These are phyloP conservation scores for Dactylellina cionopaga DNA, from an alignment of 2,329 filamentous ascomycete species.

Conservation along the genomic window DNA sequence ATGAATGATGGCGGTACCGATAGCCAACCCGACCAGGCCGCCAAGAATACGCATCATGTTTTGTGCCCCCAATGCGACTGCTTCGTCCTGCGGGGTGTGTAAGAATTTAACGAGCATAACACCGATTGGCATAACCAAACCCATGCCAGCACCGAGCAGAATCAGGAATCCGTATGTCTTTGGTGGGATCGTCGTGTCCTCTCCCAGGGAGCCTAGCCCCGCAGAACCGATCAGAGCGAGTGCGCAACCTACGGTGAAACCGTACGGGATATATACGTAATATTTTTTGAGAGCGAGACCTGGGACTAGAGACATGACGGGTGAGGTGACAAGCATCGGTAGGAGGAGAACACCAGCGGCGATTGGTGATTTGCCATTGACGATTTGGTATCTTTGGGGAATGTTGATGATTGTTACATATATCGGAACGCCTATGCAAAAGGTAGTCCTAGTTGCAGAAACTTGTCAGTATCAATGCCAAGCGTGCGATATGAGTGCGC, in stretches of 20 bases:
- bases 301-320: conserved; percentile 58
- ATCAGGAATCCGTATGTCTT: conserved; percentile 60
- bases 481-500: too few relatives aligned
- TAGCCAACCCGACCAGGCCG: conserved; percentile 60
- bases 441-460: conserved; percentile 39
- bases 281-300: conserved; percentile 58
- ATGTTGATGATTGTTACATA: conserved; percentile 60
- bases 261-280: conserved; percentile 58
- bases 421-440: conserved; percentile 60
- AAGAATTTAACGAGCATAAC: conserved; percentile 59
- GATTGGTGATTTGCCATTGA: conserved; percentile 58
- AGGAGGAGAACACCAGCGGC: conserved; percentile 59
- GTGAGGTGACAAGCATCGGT: conserved; percentile 59
- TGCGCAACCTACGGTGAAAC: conserved; percentile 57
- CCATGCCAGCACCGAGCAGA: conserved; percentile 61
- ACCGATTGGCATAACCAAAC: conserved; percentile 58
- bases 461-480: not conserved
- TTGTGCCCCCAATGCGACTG: conserved; percentile 60
- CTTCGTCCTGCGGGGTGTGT: conserved; percentile 58
- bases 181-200: conserved; percentile 42
- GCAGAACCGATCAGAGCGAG: conserved; percentile 60
- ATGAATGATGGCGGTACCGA: conserved; percentile 55
- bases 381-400: conserved; percentile 60
- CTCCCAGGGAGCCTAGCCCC: conserved; percentile 58
- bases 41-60: conserved; percentile 62